Evolutionary conservation across 1,139 yeast species (phyloP).

Genomic region (Blastobotrys petasosporus): DNA sequence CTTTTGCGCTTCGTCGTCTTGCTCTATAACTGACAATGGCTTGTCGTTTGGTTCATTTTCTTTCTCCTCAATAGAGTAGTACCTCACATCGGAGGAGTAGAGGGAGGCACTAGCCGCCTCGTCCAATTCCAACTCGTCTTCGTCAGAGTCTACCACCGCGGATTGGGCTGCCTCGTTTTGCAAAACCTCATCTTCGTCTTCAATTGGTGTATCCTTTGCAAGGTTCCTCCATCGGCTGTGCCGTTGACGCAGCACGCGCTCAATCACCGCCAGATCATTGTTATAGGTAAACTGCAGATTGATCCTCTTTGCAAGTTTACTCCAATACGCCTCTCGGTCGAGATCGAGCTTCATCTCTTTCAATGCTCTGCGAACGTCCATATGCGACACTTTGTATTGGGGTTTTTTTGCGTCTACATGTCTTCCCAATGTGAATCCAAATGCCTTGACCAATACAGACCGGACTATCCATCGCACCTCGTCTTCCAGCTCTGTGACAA

Average conservation of each 20-base stretch:
- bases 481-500: constrained; percentile 4
- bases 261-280: too few relatives aligned
- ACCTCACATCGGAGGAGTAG: too few relatives aligned
- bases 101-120: not conserved
- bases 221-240: not conserved
- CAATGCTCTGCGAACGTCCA: constrained; percentile 1
- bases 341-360: not conserved
- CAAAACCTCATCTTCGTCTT: not conserved
- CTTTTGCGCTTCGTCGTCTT: not conserved
- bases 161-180: not conserved
- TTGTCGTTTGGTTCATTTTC: not conserved
- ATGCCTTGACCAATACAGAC: too few relatives aligned
- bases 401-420: not conserved
- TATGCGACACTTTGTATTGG: not conserved
- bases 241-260: not conserved
- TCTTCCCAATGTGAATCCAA: too few relatives aligned
- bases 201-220: not conserved
- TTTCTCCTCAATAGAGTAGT: not conserved
- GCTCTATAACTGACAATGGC: not conserved
- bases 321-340: constrained; percentile 1
- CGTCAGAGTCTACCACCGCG: too few relatives aligned
- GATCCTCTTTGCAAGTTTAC: not conserved
- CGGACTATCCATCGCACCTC: too few relatives aligned
- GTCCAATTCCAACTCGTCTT: not conserved
- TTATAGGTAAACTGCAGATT: not conserved